Percentiles rank a stretch among this genome's conserved stretches.
Conservation (phyloP, 768 basidiomycete genomes). For the Mycena chlorophos region DNA sequence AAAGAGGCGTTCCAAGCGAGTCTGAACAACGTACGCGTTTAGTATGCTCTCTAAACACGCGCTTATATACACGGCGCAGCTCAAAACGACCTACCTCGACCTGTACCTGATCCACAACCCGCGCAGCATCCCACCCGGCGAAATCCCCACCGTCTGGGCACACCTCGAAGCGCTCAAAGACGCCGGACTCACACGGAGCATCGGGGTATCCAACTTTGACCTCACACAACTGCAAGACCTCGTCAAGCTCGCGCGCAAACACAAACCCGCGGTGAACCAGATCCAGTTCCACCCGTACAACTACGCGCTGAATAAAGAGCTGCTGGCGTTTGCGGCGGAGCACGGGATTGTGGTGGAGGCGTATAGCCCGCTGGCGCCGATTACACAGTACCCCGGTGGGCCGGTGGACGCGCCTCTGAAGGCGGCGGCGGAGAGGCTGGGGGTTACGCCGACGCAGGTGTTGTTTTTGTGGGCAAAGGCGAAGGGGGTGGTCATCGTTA, state of each 20-base stretch:
- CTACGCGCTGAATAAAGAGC: slow-evolving; percentile 44
- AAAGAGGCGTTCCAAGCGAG: slow-evolving; percentile 46
- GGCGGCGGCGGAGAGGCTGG: slow-evolving; percentile 54
- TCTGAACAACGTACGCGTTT: slow-evolving; percentile 46
- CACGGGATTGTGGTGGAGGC: slow-evolving; percentile 57
- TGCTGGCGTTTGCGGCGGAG: slow-evolving; percentile 49
- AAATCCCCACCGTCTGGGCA: slow-evolving; percentile 51
- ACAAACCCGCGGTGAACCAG: slow-evolving; percentile 74
- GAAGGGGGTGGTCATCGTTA: slow-evolving; percentile 69
- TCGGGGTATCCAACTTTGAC: slow-evolving; percentile 72
- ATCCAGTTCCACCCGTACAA: slow-evolving; percentile 62
- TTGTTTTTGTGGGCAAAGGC: slow-evolving; percentile 67
- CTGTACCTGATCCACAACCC: slow-evolving; percentile 71
- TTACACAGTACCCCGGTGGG: slow-evolving; percentile 61
- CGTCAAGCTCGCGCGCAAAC: slow-evolving; percentile 50
- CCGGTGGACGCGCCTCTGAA: slow-evolving; percentile 61
- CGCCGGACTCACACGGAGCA: slow-evolving; percentile 51
- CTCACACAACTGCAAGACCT: slow-evolving; percentile 55
- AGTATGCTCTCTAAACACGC: slow-evolving; percentile 3
- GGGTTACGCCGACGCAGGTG: slow-evolving; percentile 63
- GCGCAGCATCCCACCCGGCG: slow-evolving; percentile 30
- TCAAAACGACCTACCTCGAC: slow-evolving; percentile 61
- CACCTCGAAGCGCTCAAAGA: slow-evolving; percentile 40
- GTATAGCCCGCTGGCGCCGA: slow-evolving; percentile 58
- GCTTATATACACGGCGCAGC: slow-evolving; percentile 35